Percentiles rank a stretch among this genome's conserved stretches.
Conservation (phyloP, 2,329 filamentous ascomycete genomes). For the Furcasterigmium furcatum region DNA sequence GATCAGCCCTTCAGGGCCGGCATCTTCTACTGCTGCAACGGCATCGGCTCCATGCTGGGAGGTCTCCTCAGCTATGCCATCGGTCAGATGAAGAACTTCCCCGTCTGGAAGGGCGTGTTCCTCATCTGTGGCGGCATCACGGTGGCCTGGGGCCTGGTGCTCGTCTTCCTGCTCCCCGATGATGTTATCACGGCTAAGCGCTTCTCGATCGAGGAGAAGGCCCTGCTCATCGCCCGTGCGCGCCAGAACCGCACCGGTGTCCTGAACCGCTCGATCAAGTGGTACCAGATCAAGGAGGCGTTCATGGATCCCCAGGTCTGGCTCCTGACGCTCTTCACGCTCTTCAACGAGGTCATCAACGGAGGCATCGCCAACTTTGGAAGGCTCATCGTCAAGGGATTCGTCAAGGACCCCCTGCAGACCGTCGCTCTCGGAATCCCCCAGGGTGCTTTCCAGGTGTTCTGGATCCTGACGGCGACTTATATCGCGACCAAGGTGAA, state of each 20-base stretch:
- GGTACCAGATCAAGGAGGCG: constrained; percentile 44
- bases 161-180: constrained; percentile 58
- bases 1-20: constrained; percentile 45
- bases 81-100: constrained; percentile 51
- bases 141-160: constrained; percentile 50
- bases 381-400: constrained; percentile 25
- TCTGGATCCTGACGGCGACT: constrained; percentile 50
- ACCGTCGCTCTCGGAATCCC: constrained; percentile 54
- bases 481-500: constrained; percentile 46
- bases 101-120: constrained; percentile 56
- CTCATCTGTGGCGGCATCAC: constrained; percentile 56
- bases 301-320: constrained; percentile 54
- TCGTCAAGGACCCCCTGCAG: constrained; percentile 25
- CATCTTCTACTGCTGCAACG: constrained; percentile 36
- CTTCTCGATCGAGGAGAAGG: constrained; percentile 52
- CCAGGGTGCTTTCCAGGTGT: constrained; percentile 47
- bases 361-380: constrained; percentile 38
- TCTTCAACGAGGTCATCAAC: constrained; percentile 38
- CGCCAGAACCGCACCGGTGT: constrained; percentile 46
- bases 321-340: constrained; percentile 51
- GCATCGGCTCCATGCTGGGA: constrained; percentile 60
- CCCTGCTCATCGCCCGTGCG: constrained; percentile 50
- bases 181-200: constrained; percentile 60
- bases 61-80: constrained; percentile 56
- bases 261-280: constrained; percentile 43